Base-by-base conservation (phyloP, 1,284 basidiomycete species). In the Cutaneotrichosporon sp. region DNA sequence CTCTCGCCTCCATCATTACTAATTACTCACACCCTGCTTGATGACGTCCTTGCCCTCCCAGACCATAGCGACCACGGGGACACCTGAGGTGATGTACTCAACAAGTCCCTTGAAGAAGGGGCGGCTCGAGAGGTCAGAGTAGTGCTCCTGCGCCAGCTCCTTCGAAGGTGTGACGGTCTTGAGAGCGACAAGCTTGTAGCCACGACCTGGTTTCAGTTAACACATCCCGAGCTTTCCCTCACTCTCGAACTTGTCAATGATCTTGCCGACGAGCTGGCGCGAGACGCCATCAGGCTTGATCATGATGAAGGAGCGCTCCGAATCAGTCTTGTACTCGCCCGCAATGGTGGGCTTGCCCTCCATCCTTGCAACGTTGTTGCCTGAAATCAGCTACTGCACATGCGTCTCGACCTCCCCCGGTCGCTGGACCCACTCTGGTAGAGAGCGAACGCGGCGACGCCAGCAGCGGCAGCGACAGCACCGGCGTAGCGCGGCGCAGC, bases 221-320 rank as follows among this genome's bases (percentile, higher is more conserved):
- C n/a, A n/a, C n/a, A n/a, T n/a, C n/a, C n/a, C n/a, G n/a, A n/a
- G n/a, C n/a, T n/a, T n/a, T n/a, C n/a, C n/a, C 46, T 22, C 22
- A 66, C 67, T 68, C 62, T 72, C 70, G 54, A 72, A 72, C 48
- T 67, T 64, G 37, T 61, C 57, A 59, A 72, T 60, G 56, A 72
- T 72, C 34, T 72, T 71, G 55, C 69, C 69, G 34, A 71, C 68
- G 32, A 72, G 65, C 57, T 71, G 68, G 52, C 68, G 61, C 29
- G 65, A 66, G 24, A 71, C 68, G 55, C 71, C 71, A 53, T 73
- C 71, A 20, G 71, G 71, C 62, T 73, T 69, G 67, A 71, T 70
- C 76, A 78, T 78, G 64, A 78, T 66, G 61, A 76, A 78, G 46
- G 74, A 75, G 50, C 72, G 65, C 66, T 78, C 76, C 31, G 67